These are phyloP conservation scores for Imleria badia DNA, from an alignment of 768 basidiomycete species.

Conservation along the genomic window DNA sequence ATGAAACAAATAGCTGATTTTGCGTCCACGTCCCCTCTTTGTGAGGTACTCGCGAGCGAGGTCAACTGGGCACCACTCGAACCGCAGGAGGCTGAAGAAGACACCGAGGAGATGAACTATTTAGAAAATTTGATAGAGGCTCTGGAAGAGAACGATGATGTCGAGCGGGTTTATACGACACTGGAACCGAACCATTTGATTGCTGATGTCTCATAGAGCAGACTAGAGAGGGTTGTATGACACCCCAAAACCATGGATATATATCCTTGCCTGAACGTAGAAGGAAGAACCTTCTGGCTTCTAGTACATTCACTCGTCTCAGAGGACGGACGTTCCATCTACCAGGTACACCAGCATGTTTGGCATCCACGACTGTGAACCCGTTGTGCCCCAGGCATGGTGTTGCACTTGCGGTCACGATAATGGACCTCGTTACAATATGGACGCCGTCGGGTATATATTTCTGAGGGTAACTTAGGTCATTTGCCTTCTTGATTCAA, in stretches of 20 bases:
- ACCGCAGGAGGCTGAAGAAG: constrained; percentile 35
- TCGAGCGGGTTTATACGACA: constrained; percentile 58
- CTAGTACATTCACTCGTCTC: background rate
- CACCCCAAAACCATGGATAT: background rate
- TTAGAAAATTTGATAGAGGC: constrained; percentile 48
- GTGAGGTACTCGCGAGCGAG: constrained; percentile 48
- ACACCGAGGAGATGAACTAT: constrained; percentile 34
- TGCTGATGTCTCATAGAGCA: constrained; percentile 20
- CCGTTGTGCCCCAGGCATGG: background rate
- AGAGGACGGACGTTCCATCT: background rate
- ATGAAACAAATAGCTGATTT: constrained; percentile 34
- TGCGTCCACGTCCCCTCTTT: constrained; percentile 26
- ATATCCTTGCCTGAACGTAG: background rate
- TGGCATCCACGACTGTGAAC: background rate
- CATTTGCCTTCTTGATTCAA: background rate
- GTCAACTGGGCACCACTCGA: constrained; percentile 56
- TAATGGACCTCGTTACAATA: background rate
- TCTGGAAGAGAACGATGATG: constrained; percentile 59
- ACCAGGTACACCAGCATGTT: background rate
- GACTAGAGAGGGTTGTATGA: background rate
- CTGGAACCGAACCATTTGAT: constrained; percentile 34
- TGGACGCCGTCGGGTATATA: background rate
- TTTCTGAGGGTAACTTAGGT: constrained; percentile 7
- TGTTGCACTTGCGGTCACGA: background rate
- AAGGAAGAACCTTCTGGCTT: too few relatives aligned